Evolutionary conservation across 2,329 filamentous ascomycete species (phyloP).

Genomic region (Tricladium varicosporioides): DNA sequence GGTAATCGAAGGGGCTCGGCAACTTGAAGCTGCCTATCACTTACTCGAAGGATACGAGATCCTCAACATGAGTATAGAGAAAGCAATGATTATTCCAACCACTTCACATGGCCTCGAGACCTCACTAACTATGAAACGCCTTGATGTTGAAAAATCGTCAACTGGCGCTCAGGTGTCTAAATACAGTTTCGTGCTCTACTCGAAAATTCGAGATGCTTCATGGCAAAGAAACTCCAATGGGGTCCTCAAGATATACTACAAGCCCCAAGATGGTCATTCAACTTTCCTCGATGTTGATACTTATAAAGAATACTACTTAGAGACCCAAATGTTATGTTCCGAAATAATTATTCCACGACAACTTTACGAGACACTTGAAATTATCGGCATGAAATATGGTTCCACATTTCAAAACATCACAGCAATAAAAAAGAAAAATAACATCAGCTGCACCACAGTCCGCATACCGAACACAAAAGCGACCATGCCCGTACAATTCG

Average conservation of each 20-base stretch:
- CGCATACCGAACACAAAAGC: slow-evolving; percentile 37
- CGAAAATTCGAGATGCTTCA: slow-evolving; percentile 2
- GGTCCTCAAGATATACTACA: slow-evolving; percentile 6
- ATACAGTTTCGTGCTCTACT: slow-evolving; percentile 13
- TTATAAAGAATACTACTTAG: neutral
- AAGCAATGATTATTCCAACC: slow-evolving; percentile 49
- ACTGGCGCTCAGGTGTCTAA: neutral
- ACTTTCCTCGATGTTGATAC: neutral
- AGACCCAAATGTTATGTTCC: slow-evolving; percentile 27
- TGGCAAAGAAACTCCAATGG: slow-evolving; percentile 13
- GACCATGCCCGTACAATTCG: slow-evolving; percentile 43
- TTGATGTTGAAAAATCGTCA: neutral
- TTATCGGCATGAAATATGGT: slow-evolving; percentile 20
- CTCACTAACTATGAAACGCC: slow-evolving; percentile 42
- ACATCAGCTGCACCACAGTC: slow-evolving; percentile 22
- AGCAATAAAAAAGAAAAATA: slow-evolving; percentile 19
- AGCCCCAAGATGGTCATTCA: neutral
- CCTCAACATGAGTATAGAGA: slow-evolving; percentile 44
- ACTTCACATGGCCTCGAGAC: slow-evolving; percentile 48
- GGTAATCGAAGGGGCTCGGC: slow-evolving; percentile 26
- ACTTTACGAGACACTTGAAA: slow-evolving; percentile 17
- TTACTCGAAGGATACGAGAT: slow-evolving; percentile 41
- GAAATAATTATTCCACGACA: slow-evolving; percentile 39
- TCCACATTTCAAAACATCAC: slow-evolving; percentile 35
- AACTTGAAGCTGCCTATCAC: slow-evolving; percentile 7